phyloP scores from a whole-genome alignment of 768 basidiomycete species.

The Tulasnella sp. region DNA sequence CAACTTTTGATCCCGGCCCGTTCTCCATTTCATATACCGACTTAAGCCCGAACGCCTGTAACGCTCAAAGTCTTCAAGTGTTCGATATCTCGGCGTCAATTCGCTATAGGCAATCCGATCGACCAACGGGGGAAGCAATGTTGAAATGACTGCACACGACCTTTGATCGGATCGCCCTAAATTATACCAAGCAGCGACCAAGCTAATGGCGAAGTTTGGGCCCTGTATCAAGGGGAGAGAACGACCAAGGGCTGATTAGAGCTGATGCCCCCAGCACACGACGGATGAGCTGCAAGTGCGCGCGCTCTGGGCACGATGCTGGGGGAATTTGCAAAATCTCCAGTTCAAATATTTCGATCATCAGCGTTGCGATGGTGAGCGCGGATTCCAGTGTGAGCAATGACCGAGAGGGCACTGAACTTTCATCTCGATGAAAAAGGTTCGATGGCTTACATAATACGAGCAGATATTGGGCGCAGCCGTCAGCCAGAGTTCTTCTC shows the following conservation, averaged over 20 bases:
- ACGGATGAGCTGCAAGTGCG: too few relatives aligned
- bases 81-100: not conserved
- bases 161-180: not conserved
- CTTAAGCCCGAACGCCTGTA: not conserved
- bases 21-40: not conserved
- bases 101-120: not conserved
- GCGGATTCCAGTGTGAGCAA: not conserved
- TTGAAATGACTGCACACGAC: not conserved
- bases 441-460: slow-evolving; percentile 4
- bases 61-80: not conserved
- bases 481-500: slow-evolving; percentile 14
- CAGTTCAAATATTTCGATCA: not conserved
- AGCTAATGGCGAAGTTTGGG: not conserved
- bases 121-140: not conserved
- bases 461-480: slow-evolving; percentile 7
- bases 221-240: not conserved
- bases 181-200: not conserved
- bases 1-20: not conserved
- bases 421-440: not conserved
- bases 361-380: not conserved
- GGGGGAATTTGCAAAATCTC: not conserved
- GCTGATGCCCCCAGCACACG: too few relatives aligned
- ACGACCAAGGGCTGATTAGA: not conserved
- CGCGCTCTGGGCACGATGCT: not conserved
- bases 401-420: not conserved